These are phyloP conservation scores for Arthrobotrys megalospora DNA, from an alignment of 2,329 filamentous ascomycete genomes.

Conservation along the genomic window DNA sequence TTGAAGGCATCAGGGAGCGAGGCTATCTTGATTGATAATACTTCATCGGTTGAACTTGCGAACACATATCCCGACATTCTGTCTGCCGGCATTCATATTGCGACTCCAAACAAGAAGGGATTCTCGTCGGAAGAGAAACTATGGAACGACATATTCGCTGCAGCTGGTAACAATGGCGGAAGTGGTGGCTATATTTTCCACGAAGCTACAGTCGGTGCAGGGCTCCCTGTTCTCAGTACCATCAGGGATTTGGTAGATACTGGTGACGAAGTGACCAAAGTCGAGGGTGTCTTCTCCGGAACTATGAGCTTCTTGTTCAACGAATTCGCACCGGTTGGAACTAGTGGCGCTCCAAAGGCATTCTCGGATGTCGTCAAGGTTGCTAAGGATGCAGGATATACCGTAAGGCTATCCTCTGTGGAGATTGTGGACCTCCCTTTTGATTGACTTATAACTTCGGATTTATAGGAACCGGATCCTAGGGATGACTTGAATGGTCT, in stretches of 20 bases:
- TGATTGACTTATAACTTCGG: background rate
- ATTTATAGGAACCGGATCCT: conserved; percentile 79
- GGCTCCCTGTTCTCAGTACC: conserved; percentile 92
- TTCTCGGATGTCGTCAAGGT: conserved; percentile 94
- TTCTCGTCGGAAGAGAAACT: conserved; percentile 86
- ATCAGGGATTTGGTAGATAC: conserved; percentile 95
- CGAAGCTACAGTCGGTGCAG: conserved; percentile 93
- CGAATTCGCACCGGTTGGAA: conserved; percentile 87
- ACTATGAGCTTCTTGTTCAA: conserved; percentile 99
- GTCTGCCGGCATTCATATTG: conserved; percentile 85
- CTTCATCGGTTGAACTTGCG: conserved; percentile 88
- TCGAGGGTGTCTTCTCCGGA: conserved; percentile 97
- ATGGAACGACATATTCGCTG: conserved; percentile 88
- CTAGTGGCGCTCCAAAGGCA: conserved; percentile 75
- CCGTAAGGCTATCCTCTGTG: conserved; percentile 65
- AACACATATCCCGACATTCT: conserved; percentile 86
- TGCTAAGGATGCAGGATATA: conserved; percentile 93
- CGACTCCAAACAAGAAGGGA: conserved; percentile 98
- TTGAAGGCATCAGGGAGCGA: conserved; percentile 83
- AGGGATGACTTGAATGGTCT: conserved; percentile 88
- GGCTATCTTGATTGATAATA: conserved; percentile 93
- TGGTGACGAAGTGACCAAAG: conserved; percentile 89
- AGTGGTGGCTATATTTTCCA: conserved; percentile 86
- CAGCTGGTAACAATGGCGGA: conserved; percentile 74
- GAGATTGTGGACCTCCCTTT: background rate